Conservation (phyloP, 805 yeast genomes). For the Saccharomycopsis oosterbeekiorum region DNA sequence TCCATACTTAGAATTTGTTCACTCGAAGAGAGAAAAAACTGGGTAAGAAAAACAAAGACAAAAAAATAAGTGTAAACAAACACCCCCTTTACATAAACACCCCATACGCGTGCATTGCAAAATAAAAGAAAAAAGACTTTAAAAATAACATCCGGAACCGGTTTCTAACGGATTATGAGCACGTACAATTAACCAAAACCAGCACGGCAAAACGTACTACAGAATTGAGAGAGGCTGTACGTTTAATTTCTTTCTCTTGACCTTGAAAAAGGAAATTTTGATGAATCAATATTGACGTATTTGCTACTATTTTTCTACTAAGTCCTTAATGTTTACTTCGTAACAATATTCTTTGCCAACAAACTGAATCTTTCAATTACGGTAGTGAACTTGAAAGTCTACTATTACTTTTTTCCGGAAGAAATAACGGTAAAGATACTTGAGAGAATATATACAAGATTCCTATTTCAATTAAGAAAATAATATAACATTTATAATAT, state of each 20-base stretch:
- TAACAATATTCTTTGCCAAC: too few species aligned
- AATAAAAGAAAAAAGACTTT: background rate
- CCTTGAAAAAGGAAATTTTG: background rate
- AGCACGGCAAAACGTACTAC: background rate
- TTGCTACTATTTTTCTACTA: background rate
- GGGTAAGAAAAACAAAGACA: background rate
- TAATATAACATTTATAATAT: too few species aligned
- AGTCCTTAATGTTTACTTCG: too few species aligned
- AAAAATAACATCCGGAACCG: background rate
- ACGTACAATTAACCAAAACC: background rate
- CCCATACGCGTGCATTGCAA: background rate
- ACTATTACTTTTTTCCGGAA: too few species aligned
- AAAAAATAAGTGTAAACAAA: background rate
- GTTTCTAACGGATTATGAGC: background rate
- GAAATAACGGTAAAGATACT: background rate
- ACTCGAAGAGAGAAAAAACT: background rate
- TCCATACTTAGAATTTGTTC: too few species aligned
- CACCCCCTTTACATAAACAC: background rate
- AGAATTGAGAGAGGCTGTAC: background rate
- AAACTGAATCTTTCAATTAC: too few species aligned
- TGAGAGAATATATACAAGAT: background rate
- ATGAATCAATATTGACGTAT: background rate
- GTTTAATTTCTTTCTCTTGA: background rate
- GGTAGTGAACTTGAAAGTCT: too few species aligned
- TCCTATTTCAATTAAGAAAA: too few species aligned